Conservation (phyloP, 345 rosid species). For the Euphorbia pulcherrima region DNA sequence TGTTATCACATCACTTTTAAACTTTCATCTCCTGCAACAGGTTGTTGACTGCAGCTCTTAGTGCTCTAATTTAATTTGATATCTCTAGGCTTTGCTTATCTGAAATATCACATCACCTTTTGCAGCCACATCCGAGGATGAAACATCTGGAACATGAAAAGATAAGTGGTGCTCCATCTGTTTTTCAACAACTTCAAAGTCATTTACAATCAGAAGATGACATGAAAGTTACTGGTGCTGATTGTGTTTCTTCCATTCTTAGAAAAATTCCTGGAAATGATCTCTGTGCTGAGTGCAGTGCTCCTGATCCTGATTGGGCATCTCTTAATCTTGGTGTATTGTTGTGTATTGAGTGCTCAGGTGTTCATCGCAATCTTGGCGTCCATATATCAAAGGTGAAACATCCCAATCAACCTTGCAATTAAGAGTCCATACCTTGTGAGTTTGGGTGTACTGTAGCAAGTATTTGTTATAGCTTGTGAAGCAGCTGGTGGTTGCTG, state of each 20-base stretch:
- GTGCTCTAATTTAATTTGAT: conserved; percentile 1
- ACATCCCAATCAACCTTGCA: conserved; percentile 4
- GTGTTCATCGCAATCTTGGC: conserved; percentile 87
- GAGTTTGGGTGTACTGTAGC: neutral
- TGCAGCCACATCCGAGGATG: conserved; percentile 41
- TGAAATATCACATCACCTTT: conserved; percentile 13
- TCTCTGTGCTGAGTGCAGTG: conserved; percentile 75
- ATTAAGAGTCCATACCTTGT: neutral
- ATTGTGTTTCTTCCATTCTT: conserved; percentile 43
- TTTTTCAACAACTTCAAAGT: conserved; percentile 28
- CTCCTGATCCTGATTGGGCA: conserved; percentile 85
- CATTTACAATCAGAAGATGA: conserved; percentile 25
- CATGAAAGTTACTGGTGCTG: conserved; percentile 27
- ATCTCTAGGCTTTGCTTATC: conserved; percentile 17
- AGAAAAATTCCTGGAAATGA: conserved; percentile 74
- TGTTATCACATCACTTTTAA: conserved; percentile 66
- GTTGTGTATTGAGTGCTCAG: conserved; percentile 83
- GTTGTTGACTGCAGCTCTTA: conserved; percentile 27
- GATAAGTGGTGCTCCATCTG: conserved; percentile 29
- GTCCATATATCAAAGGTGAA: conserved; percentile 88
- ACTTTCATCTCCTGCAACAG: conserved; percentile 64
- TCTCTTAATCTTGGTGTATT: conserved; percentile 86
- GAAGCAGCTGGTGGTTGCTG: neutral
- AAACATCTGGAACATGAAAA: conserved; percentile 33
- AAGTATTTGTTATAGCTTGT: neutral